Base-by-base conservation (phyloP, 352 stramenopile genomes). In the Pythium monospermum region DNA sequence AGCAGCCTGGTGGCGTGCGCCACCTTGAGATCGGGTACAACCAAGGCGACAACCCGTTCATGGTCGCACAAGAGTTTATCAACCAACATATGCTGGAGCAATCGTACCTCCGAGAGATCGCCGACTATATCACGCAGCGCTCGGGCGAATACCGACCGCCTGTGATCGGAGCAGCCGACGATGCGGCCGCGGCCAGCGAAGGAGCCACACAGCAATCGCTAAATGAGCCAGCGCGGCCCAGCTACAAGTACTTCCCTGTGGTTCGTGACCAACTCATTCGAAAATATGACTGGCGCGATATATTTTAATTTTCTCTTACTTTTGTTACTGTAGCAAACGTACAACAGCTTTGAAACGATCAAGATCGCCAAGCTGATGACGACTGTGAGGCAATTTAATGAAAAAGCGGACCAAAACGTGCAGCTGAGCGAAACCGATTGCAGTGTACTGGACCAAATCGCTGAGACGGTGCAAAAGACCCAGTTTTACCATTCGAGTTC, bases 21-120 rank as follows among this genome's bases (percentile, higher is more conserved):
- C 98, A 91, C 42, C 76, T 98, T n/a, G 73, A 98, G 60, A 97
- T 98, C 58, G 96, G 95, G 15, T 99, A 98, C 79, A 99, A 99
- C 59, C 96, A 96, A 69, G 95, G 92, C 7, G 91, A 99, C 49
- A 98, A 98, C 72, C 94, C 94, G 27, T 99, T 98, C 68, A 84
- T 95, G 6, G 87, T 95, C 8, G 95, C 96, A 4, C 95, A 98
- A 66, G 66, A 81, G 27, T 99, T 99, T 64, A 98, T 99, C 65
- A 89, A 98, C 76, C 92, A 95, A 63, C 78, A 99, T 73, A 83
- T 94, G 68, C 70, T 99, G 10, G 85, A 97, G 32, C 91, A 98
- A 61, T 66, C 76, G 42, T 96, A 99, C 67, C 69, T 98, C 36
- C 68, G 71, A 16, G 73, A 93, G 67, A 98, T 99, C 61, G 95